Evolutionary conservation across 1,284 basidiomycete genomes (phyloP).

Genomic region (Papiliotrema flavescens): DNA sequence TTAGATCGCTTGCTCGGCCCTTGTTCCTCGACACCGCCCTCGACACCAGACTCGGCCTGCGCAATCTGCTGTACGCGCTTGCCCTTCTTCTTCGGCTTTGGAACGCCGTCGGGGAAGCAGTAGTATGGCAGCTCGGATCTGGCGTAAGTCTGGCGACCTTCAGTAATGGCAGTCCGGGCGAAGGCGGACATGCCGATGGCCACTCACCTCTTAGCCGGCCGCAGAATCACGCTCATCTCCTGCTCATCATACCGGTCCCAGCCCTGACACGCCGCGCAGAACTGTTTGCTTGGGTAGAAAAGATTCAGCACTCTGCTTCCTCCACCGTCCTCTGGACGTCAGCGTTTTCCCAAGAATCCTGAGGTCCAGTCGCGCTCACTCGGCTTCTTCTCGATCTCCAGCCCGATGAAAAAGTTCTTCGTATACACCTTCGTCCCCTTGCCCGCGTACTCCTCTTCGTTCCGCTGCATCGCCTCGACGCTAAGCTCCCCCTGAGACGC

Average conservation of each 20-base stretch:
- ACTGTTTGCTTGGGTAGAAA: slow-evolving; percentile 93
- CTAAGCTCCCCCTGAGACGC: slow-evolving; percentile 86
- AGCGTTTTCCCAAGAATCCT: too few relatives aligned
- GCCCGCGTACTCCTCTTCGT: slow-evolving; percentile 73
- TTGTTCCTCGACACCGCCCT: slow-evolving; percentile 31
- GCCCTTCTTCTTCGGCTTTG: slow-evolving; percentile 42
- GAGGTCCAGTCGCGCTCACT: slow-evolving; percentile 65
- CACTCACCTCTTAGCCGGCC: slow-evolving; percentile 84
- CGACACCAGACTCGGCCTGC: slow-evolving; percentile 19
- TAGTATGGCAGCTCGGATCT: slow-evolving; percentile 43
- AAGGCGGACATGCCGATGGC: too few relatives aligned
- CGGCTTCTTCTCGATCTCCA: slow-evolving; percentile 86
- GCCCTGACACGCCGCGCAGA: slow-evolving; percentile 88
- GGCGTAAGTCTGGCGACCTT: neutral
- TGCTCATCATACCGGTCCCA: slow-evolving; percentile 95
- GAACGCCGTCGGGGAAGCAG: slow-evolving; percentile 43
- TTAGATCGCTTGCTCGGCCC: slow-evolving; percentile 43
- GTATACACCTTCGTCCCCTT: slow-evolving; percentile 80
- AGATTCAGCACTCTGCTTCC: slow-evolving; percentile 77
- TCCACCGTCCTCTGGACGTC: slow-evolving; percentile 35
- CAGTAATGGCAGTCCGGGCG: too few relatives aligned
- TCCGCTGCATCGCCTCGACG: slow-evolving; percentile 66
- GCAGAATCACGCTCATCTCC: slow-evolving; percentile 90
- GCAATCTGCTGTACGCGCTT: slow-evolving; percentile 30
- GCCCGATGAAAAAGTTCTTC: slow-evolving; percentile 94